phyloP scores from a whole-genome alignment of 1,284 basidiomycete genomes.

The Veloporphyrellus conicus region DNA sequence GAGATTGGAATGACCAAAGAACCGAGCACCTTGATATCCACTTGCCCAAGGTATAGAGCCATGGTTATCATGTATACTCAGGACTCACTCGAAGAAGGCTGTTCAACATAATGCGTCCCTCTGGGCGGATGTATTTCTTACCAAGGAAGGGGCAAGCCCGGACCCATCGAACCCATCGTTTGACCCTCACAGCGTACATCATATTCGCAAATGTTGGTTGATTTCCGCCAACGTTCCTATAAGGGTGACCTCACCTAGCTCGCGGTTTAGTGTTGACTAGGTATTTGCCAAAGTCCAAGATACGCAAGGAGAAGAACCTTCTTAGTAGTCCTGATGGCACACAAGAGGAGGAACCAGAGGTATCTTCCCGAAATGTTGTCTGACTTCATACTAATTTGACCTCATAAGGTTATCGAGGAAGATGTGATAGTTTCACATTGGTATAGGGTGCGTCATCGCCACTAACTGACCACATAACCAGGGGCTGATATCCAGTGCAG shows the following conservation, averaged over 20 bases:
- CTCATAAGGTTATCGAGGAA: constrained; percentile 32
- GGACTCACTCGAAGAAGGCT: constrained; percentile 39
- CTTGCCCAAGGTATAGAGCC: constrained; percentile 61
- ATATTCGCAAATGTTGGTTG: constrained; percentile 72
- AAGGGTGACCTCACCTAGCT: constrained; percentile 7
- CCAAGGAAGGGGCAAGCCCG: constrained; percentile 60
- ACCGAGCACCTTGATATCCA: constrained; percentile 63
- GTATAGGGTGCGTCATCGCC: constrained; percentile 53
- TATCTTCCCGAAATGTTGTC: constrained; percentile 23
- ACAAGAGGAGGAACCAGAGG: constrained; percentile 44
- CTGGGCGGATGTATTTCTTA: constrained; percentile 84
- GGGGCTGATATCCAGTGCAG: constrained; percentile 33
- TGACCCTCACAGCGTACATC: constrained; percentile 58
- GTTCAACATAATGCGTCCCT: constrained; percentile 78
- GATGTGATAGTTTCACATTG: constrained; percentile 78
- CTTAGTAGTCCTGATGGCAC: constrained; percentile 44
- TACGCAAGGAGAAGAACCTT: constrained; percentile 81
- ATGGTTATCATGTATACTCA: constrained; percentile 1
- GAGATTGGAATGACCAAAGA: constrained; percentile 71
- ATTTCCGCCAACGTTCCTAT: neutral
- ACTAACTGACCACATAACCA: neutral
- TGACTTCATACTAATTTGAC: constrained; percentile 13
- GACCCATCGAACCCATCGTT: constrained; percentile 57
- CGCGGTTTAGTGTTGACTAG: constrained; percentile 70
- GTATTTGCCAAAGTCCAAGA: constrained; percentile 69